Conservation (phyloP, 257 asterid species). For the Agastache rugosa region DNA sequence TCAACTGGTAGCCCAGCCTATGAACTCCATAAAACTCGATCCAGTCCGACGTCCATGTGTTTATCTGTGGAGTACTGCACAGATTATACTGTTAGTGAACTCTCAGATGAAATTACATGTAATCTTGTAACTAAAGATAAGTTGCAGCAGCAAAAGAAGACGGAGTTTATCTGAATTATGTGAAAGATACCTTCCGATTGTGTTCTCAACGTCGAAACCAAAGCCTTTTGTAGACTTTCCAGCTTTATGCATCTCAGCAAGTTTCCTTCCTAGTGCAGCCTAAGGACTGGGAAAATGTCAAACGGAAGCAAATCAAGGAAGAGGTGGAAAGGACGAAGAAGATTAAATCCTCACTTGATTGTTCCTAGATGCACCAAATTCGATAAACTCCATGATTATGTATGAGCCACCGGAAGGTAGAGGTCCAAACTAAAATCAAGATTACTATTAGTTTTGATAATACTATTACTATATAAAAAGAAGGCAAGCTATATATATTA, state of each 20-base stretch:
- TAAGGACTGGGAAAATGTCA: constrained; percentile 57
- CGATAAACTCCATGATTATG: constrained; percentile 89
- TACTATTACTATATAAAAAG: no score
- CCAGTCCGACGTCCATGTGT: constrained; percentile 92
- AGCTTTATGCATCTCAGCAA: constrained; percentile 94
- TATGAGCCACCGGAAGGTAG: constrained; percentile 90
- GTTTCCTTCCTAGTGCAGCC: constrained; percentile 95
- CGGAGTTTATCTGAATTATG: not conserved
- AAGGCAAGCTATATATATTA: not conserved
- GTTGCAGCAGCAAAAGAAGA: not conserved
- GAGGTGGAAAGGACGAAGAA: constrained; percentile 21
- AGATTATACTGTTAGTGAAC: constrained; percentile 26
- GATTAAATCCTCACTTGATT: constrained; percentile 66
- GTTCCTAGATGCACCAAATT: constrained; percentile 80
- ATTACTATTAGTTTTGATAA: not conserved
- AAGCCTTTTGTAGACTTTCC: constrained; percentile 78
- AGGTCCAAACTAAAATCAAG: constrained; percentile 65
- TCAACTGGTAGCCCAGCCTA: constrained; percentile 89
- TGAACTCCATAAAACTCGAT: constrained; percentile 83
- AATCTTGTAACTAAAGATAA: not conserved
- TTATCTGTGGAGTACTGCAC: constrained; percentile 95
- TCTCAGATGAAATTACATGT: constrained; percentile 24
- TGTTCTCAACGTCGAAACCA: constrained; percentile 88
- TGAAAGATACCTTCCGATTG: constrained; percentile 81
- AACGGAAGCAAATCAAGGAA: constrained; percentile 14